Evolutionary conservation across 2,329 filamentous ascomycete species (phyloP), one percentile per base, ranked within the genome.

Genomic region (Neopestalotiopsis clavispora): DNA sequence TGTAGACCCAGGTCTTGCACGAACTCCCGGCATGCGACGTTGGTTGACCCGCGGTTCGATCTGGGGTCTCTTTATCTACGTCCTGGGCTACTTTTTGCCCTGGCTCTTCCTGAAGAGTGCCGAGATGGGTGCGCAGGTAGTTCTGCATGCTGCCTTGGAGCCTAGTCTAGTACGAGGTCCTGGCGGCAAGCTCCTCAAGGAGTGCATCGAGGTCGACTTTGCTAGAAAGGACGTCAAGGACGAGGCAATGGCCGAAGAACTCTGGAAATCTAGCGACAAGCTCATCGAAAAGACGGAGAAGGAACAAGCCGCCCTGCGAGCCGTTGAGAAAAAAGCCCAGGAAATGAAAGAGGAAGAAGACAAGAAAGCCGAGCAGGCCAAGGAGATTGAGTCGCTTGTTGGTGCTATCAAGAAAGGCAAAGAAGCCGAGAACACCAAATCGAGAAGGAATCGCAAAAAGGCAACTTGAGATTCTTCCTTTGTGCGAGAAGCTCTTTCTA

Each of bases 61-160:
- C 0, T 90, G 90, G 86, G 95, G 95, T 0, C 84, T 99, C 23
- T 79, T 90, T 0, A 63, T 94, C 20, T 99, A 99, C 80, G 79
- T 97, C 7, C 59, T 92, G 12, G 89, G 90, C 42, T 99, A 95
- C 85, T 86, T 92, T 1, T 73, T 97, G 0, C 94, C 93, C 79
- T 98, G 95, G 94, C 80, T 99, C 28, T 79, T 98, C 1, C 84
- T 99, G 66, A 98, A 99, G 80, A 95, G 92, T 42, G 89, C 94
- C 0, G 82, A 90, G 66, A 91, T 93, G 81, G 96, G 94, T 2
- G 93, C 95, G 0, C 95, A 99, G 81, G 94, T 92, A 4, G 90
- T 98, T 61, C 83, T 98, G 9, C 91, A 91, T 73, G 95, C 95
- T 0, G 90, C 91, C 1, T 97, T 98, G 93, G 95, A 98, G 67